These are phyloP conservation scores for Nematocida ausubeli DNA, from an alignment of 371 early-diverging fungal species.

Conservation along the genomic window DNA sequence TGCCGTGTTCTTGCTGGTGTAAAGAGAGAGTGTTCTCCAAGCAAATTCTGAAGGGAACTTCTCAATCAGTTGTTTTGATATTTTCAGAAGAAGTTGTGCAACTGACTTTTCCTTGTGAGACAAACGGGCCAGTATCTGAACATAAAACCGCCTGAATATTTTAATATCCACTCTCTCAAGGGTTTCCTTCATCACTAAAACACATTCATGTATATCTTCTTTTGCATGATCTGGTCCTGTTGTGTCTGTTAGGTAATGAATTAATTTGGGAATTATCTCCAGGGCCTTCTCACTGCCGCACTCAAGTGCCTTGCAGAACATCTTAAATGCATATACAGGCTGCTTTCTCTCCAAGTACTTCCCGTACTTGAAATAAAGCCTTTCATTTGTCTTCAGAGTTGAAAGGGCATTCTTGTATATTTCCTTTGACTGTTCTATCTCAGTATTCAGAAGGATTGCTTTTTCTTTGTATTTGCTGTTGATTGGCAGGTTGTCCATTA, in stretches of 20 bases:
- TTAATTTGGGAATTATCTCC: conserved; percentile 65
- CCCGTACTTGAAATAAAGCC: conserved; percentile 59
- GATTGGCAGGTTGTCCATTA: conserved; percentile 36
- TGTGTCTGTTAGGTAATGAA: conserved; percentile 60
- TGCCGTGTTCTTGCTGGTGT: conserved; percentile 57
- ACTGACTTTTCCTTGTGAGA: conserved; percentile 26
- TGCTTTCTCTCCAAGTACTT: conserved; percentile 62
- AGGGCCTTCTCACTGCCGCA: conserved; percentile 46
- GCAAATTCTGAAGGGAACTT: conserved; percentile 58
- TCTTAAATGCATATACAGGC: conserved; percentile 51
- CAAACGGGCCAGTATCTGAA: conserved; percentile 62
- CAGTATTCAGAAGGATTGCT: conserved; percentile 46
- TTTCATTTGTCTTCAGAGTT: conserved; percentile 42
- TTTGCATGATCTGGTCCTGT: neutral
- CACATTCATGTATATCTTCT: conserved; percentile 15
- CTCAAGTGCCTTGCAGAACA: conserved; percentile 53
- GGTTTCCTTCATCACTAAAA: conserved; percentile 15
- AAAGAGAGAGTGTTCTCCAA: conserved; percentile 62
- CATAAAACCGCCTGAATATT: conserved; percentile 59
- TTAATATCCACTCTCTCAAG: conserved; percentile 21
- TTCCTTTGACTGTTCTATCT: conserved; percentile 55
- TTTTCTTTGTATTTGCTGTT: conserved; percentile 16
- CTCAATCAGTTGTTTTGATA: conserved; percentile 57
- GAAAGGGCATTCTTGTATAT: conserved; percentile 47
- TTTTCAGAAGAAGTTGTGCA: conserved; percentile 25